Conservation (phyloP, 1,139 yeast genomes). For the Sugiyamaella grinbergsii region DNA sequence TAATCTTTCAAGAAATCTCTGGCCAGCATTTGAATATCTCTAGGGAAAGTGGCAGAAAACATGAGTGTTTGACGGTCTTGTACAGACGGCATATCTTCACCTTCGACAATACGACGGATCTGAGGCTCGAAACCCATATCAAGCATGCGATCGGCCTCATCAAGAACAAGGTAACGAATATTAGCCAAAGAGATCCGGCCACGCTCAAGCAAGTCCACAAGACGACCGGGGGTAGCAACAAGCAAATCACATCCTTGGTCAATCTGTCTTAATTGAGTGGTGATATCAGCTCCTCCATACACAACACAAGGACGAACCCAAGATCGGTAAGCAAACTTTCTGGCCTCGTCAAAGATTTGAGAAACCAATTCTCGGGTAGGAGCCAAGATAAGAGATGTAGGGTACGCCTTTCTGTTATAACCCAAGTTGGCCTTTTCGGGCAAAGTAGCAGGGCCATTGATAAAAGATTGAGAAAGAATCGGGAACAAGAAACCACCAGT, state of each 20-base stretch:
- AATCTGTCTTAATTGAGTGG: constrained; percentile 82
- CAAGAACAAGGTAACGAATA: constrained; percentile 91
- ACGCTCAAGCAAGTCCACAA: constrained; percentile 92
- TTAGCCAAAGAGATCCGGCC: constrained; percentile 87
- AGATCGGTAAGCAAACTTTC: constrained; percentile 94
- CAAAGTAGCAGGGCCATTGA: constrained; percentile 77
- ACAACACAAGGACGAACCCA: constrained; percentile 98
- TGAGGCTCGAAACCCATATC: constrained; percentile 99
- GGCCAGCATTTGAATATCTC: constrained; percentile 95
- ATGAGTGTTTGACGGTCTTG: constrained; percentile 91
- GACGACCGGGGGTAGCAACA: constrained; percentile 99
- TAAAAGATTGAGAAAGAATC: constrained; percentile 86
- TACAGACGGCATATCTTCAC: constrained; percentile 95
- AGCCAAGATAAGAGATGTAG: constrained; percentile 93
- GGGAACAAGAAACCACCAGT: constrained; percentile 99
- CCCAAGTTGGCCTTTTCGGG: constrained; percentile 53
- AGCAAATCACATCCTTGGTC: constrained; percentile 93
- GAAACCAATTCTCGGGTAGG: constrained; percentile 99
- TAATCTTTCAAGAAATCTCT: constrained; percentile 95
- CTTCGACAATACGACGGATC: constrained; percentile 96
- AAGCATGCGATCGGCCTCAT: constrained; percentile 99
- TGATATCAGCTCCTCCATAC: constrained; percentile 97
- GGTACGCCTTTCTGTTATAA: constrained; percentile 70
- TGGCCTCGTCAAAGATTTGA: constrained; percentile 94
- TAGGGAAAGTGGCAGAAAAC: constrained; percentile 99